Conservation (phyloP, 2,329 filamentous ascomycete species). For the Fusarium sp. region DNA sequence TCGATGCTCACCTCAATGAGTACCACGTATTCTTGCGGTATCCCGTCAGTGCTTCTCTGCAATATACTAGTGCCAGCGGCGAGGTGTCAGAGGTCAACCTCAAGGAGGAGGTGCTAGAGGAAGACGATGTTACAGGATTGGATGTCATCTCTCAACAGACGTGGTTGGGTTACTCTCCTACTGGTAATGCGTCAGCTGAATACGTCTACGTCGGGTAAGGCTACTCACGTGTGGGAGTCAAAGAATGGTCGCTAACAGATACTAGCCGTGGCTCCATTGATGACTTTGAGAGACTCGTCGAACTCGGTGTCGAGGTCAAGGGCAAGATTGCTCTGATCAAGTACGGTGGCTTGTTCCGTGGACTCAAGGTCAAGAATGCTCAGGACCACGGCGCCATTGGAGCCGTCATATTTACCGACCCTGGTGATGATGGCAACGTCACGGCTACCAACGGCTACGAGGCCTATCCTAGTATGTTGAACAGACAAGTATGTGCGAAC, state of each 20-base stretch:
- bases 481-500: too few relatives aligned
- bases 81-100: constrained; percentile 72
- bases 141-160: constrained; percentile 74
- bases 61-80: constrained; percentile 50
- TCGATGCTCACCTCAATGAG: constrained; percentile 50
- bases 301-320: constrained; percentile 73
- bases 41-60: constrained; percentile 65
- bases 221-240: accelerated
- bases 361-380: constrained; percentile 85
- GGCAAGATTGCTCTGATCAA: constrained; percentile 84
- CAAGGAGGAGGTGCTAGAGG: constrained; percentile 77
- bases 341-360: constrained; percentile 82
- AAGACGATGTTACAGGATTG: constrained; percentile 79
- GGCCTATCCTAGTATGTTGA: constrained; percentile 67
- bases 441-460: constrained; percentile 80
- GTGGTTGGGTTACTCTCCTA: constrained; percentile 86
- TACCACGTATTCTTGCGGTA: constrained; percentile 72
- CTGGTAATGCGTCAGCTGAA: constrained; percentile 78
- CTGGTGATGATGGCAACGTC: constrained; percentile 82
- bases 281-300: constrained; percentile 77
- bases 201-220: constrained; percentile 79
- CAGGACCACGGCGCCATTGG: constrained; percentile 87
- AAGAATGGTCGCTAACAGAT: neutral
- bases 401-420: constrained; percentile 82
- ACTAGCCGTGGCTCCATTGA: constrained; percentile 70